A percentile compares a stretch with the other conserved stretches of the same genome.
Conservation (phyloP, 257 asterid species). For the Avicennia marina region DNA sequence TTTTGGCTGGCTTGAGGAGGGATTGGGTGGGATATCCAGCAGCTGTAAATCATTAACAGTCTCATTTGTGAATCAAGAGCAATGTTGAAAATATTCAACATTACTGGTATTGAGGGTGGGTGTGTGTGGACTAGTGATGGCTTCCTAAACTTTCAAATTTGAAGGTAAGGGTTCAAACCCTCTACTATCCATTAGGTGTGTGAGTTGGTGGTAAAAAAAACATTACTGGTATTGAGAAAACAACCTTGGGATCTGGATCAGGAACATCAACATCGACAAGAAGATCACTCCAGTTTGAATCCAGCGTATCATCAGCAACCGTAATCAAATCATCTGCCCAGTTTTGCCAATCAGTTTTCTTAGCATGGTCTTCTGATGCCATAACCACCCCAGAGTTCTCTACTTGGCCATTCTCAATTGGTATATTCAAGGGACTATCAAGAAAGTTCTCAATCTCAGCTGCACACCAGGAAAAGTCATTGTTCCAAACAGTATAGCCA, state of each 20-base stretch:
- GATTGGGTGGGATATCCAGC: slow-evolving; percentile 35
- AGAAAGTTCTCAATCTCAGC: slow-evolving; percentile 33
- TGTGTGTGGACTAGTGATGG: too few relatives aligned
- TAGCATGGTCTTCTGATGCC: slow-evolving; percentile 31
- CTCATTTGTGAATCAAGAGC: not conserved
- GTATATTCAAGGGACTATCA: slow-evolving; percentile 28
- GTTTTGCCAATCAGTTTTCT: slow-evolving; percentile 49
- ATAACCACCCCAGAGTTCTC: slow-evolving; percentile 31
- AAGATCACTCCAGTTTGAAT: slow-evolving; percentile 58
- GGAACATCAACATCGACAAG: slow-evolving; percentile 54
- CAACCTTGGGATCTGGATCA: slow-evolving; percentile 52
- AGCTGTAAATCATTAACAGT: slow-evolving; percentile 31
- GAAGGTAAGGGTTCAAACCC: too few relatives aligned
- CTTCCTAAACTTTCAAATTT: too few relatives aligned
- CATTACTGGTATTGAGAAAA: slow-evolving; percentile 18
- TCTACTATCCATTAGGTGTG: too few relatives aligned
- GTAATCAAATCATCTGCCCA: slow-evolving; percentile 61
- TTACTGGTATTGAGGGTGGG: not conserved
- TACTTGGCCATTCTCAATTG: slow-evolving; percentile 35
- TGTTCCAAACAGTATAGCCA: slow-evolving; percentile 23
- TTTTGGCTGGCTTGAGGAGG: slow-evolving; percentile 29
- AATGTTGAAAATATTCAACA: not conserved
- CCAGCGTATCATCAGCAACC: slow-evolving; percentile 41
- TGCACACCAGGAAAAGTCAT: slow-evolving; percentile 35
- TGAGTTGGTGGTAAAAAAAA: too few relatives aligned